These are phyloP conservation scores for Schizochytrium sp. DNA, from an alignment of 108 stramenopile species.

Conservation along the genomic window DNA sequence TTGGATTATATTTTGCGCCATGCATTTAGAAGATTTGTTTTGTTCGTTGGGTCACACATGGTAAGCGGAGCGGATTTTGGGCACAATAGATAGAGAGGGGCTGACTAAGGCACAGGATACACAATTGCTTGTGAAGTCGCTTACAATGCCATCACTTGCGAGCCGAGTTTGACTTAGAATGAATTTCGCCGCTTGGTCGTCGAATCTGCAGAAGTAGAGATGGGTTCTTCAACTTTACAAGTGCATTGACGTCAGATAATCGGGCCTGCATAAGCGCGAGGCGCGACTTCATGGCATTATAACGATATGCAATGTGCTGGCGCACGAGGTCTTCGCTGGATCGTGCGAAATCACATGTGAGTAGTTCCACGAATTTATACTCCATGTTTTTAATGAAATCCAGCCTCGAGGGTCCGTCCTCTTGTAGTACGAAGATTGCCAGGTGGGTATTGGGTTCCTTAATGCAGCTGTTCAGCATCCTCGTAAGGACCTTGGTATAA, in stretches of 20 bases:
- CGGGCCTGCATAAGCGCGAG: constrained; percentile 76
- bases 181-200: background rate
- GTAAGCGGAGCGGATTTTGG: too few species aligned
- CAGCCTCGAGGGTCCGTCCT: constrained; percentile 76
- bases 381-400: constrained; percentile 84
- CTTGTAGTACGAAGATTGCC: constrained; percentile 78
- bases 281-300: constrained; percentile 79
- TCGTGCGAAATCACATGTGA: constrained; percentile 72
- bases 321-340: constrained; percentile 75
- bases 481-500: constrained; percentile 75
- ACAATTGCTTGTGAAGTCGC: background rate
- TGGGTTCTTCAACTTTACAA: constrained; percentile 81
- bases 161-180: background rate
- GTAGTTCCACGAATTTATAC: constrained; percentile 81
- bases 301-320: constrained; percentile 78
- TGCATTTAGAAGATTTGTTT: too few species aligned
- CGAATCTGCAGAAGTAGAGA: constrained; percentile 74
- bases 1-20: too few species aligned
- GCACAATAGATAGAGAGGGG: too few species aligned
- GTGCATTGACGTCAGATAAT: constrained; percentile 74
- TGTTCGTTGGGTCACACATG: too few species aligned
- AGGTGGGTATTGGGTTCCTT: constrained; percentile 78
- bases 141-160: background rate
- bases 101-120: too few species aligned
- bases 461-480: constrained; percentile 79